Percentiles rank a stretch among this genome's conserved stretches.
Evolutionary conservation across 2,329 filamentous ascomycete species (phyloP).

Genomic region (Trichoderma breve): DNA sequence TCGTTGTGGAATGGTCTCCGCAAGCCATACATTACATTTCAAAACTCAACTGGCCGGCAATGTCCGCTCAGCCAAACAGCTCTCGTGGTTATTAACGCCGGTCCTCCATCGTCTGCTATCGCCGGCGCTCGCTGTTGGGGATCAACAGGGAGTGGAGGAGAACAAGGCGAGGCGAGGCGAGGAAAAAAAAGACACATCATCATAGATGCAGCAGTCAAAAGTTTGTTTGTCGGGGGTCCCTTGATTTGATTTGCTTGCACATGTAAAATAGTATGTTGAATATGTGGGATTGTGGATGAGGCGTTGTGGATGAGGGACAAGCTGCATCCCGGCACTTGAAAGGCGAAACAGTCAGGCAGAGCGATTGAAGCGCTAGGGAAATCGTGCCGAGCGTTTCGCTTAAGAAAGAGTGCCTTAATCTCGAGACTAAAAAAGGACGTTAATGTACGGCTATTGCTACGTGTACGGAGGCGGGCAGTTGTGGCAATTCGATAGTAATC

Average conservation of each 20-base stretch:
- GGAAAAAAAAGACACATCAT: not conserved
- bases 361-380: not conserved
- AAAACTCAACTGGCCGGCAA: not conserved
- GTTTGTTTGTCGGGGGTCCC: not conserved
- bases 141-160: not conserved
- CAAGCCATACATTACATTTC: not conserved
- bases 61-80: not conserved
- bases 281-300: not conserved
- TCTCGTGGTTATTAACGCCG: not conserved
- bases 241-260: not conserved
- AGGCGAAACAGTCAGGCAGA: not conserved
- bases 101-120: not conserved
- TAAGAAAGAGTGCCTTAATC: not conserved
- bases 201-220: not conserved
- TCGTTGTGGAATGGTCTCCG: not conserved
- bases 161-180: not conserved
- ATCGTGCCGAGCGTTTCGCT: not conserved
- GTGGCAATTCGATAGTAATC: not conserved
- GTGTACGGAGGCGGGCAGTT: not conserved
- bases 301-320: not conserved
- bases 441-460: not conserved
- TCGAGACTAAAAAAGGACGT: not conserved
- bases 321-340: not conserved
- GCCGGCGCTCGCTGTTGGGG: not conserved
- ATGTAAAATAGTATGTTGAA: not conserved